A percentile compares a stretch with the other conserved stretches of the same genome.
These are phyloP conservation scores for Pontederia crassipes DNA, from an alignment of 176 grass and related monocot genomes.

Conservation along the genomic window DNA sequence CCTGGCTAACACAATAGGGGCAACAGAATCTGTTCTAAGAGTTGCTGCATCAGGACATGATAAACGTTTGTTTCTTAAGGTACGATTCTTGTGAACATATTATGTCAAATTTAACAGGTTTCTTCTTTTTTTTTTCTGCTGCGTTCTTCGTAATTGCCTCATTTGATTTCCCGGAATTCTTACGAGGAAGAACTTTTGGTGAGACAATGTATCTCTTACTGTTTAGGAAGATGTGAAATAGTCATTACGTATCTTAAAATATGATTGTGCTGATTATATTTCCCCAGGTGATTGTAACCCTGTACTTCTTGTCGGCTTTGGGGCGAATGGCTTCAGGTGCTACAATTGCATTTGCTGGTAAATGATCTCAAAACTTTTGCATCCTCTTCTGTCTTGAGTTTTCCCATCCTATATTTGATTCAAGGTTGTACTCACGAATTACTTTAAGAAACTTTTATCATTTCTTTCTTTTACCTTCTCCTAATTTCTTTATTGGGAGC, in stretches of 20 bases:
- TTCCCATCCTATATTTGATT: neutral
- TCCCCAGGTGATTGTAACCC: slow-evolving; percentile 53
- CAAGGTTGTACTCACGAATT: neutral
- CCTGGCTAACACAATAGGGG: slow-evolving; percentile 85
- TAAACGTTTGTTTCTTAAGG: slow-evolving; percentile 84
- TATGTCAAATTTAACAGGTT: neutral
- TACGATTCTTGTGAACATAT: slow-evolving; percentile 10
- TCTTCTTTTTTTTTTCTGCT: neutral
- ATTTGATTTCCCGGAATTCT: neutral
- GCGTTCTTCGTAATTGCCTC: neutral
- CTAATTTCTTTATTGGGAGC: too few relatives aligned
- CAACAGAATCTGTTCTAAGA: slow-evolving; percentile 79
- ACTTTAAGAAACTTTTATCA: too few relatives aligned
- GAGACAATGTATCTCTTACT: neutral
- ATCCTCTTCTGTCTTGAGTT: neutral
- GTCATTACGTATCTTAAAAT: too few relatives aligned
- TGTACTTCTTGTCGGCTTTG: slow-evolving; percentile 73
- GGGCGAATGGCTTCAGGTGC: slow-evolving; percentile 76
- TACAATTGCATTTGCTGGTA: slow-evolving; percentile 86
- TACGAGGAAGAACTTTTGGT: neutral
- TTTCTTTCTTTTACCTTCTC: too few relatives aligned
- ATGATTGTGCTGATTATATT: too few relatives aligned
- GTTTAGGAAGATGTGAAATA: neutral
- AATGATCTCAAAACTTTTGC: neutral
- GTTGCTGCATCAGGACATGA: slow-evolving; percentile 92